Evolutionary conservation across 2,329 filamentous ascomycete species (phyloP).

Genomic region (Xylariaceae sp.): DNA sequence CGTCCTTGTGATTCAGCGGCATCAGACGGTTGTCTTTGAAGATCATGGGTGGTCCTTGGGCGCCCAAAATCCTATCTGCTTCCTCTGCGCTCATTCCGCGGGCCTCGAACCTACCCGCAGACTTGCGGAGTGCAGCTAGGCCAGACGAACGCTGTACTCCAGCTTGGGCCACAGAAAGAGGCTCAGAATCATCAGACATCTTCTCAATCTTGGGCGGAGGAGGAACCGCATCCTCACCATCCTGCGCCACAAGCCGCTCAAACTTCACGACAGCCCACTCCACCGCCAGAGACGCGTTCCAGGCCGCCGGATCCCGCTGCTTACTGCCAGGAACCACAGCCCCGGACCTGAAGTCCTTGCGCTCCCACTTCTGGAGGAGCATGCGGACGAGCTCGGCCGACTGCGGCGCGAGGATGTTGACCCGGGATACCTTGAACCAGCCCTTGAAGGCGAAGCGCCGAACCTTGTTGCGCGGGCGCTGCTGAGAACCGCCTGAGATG

Average conservation of each 20-base stretch:
- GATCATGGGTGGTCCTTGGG: no score
- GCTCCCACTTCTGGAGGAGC: conserved; percentile 26
- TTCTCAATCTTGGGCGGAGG: conserved; percentile 22
- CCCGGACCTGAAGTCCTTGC: conserved; percentile 18
- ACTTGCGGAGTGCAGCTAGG: no score
- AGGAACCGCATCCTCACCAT: conserved; percentile 11
- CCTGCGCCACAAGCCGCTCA: conserved; percentile 15
- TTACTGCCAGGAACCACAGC: conserved; percentile 4
- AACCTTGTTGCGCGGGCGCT: neutral
- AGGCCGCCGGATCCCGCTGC: conserved; percentile 10
- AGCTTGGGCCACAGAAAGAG: no score
- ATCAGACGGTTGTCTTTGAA: no score
- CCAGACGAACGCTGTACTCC: no score
- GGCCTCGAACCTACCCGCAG: no score
- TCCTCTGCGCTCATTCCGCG: no score
- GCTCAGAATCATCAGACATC: no score
- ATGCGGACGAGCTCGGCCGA: conserved; percentile 24
- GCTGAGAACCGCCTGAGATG: no score
- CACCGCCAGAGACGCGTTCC: conserved; percentile 9
- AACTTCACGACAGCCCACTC: conserved; percentile 28
- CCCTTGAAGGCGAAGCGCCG: conserved; percentile 21
- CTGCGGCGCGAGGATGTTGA: conserved; percentile 23
- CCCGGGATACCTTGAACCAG: conserved; percentile 22
- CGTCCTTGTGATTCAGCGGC: neutral
- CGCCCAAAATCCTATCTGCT: no score